Evolutionary conservation across 2,329 filamentous ascomycete species (phyloP).

Genomic region (Fusarium subtropicale): DNA sequence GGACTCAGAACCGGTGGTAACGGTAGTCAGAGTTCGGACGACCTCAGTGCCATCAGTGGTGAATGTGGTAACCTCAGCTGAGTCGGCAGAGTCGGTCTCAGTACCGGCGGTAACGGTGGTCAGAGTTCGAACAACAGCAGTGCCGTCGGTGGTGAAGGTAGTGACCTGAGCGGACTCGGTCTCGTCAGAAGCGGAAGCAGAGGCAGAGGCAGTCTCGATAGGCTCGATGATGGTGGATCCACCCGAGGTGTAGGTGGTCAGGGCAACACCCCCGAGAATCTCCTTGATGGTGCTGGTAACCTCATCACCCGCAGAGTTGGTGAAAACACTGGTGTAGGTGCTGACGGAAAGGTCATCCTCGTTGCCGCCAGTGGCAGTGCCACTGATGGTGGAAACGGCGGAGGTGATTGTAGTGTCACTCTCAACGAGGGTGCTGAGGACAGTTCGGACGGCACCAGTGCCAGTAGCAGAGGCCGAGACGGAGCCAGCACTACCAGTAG

Average conservation of each 20-base stretch:
- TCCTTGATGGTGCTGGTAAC: constrained; percentile 36
- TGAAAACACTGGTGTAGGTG: constrained; percentile 48
- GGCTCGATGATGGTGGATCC: constrained; percentile 39
- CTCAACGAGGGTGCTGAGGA: constrained; percentile 53
- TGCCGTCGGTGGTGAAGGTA: constrained; percentile 38
- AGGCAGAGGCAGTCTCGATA: constrained; percentile 16
- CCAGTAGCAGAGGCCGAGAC: constrained; percentile 38
- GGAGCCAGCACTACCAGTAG: constrained; percentile 45
- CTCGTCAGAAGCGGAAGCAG: neutral
- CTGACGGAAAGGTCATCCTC: constrained; percentile 44
- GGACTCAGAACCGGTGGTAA: constrained; percentile 28
- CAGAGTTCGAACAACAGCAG: constrained; percentile 37
- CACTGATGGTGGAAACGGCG: constrained; percentile 54
- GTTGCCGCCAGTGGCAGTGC: constrained; percentile 21
- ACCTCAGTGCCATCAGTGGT: constrained; percentile 37
- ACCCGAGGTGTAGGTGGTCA: constrained; percentile 41
- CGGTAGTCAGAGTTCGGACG: constrained; percentile 39
- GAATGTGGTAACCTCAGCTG: constrained; percentile 38
- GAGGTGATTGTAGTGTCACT: constrained; percentile 51
- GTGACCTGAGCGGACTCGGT: constrained; percentile 27
- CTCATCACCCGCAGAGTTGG: constrained; percentile 39
- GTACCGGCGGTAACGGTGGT: constrained; percentile 25
- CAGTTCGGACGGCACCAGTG: constrained; percentile 50
- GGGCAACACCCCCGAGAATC: constrained; percentile 29
- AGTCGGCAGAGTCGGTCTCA: constrained; percentile 17